Base-by-base conservation (phyloP, 768 basidiomycete species). In the Lepiota brunneoincarnata region DNA sequence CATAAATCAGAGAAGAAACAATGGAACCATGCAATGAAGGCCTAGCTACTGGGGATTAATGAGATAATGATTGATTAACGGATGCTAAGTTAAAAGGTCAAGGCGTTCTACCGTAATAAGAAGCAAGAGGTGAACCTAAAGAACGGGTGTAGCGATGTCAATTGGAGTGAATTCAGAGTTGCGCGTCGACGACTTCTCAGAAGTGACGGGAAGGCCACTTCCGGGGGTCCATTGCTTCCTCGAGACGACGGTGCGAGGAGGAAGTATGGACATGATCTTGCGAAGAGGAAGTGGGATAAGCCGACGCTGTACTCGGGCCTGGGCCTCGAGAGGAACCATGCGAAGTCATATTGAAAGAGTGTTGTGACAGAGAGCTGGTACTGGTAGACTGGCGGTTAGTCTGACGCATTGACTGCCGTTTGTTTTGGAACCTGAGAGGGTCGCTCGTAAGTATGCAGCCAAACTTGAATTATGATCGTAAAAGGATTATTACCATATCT, bases 401-500 rank as follows among this genome's bases (percentile, higher is more conserved):
- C 68, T 90, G 87, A 49, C 87, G 77, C 85, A 87, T 88, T 6
- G 87, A 85, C 65, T 91, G 89, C 52, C 89, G 75, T 70, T 91
- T 91, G 65, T 91, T 91, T 72, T 91, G 89, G 74, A 91, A 91
- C 89, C 89, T 91, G 68, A 59, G 51, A 20, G 20, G 28, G 37
- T 51, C 61, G 61, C 65, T 46, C 63, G 57, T 57, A 21, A 59
- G 47, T 62, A 49, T 45, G 56, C 56, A 49, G 58, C 54, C 50
- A 43, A n/a, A 21, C 34, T 54, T 47, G 47, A 60, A 59, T 42
- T 54, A 59, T 58, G 46, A 45, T 45, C 17, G n/a, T 41, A 63
- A 60, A 52, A 59, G 36, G 26, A 45, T 51, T 54, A 18, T 61
- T 66, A 91, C 91, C 91, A 93, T 53, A 93, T 92, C 67, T 93